Evolutionary conservation across 208 protist genomes (phyloP), one percentile per base, ranked within the genome.

Genomic region (Leishmania turanica): DNA sequence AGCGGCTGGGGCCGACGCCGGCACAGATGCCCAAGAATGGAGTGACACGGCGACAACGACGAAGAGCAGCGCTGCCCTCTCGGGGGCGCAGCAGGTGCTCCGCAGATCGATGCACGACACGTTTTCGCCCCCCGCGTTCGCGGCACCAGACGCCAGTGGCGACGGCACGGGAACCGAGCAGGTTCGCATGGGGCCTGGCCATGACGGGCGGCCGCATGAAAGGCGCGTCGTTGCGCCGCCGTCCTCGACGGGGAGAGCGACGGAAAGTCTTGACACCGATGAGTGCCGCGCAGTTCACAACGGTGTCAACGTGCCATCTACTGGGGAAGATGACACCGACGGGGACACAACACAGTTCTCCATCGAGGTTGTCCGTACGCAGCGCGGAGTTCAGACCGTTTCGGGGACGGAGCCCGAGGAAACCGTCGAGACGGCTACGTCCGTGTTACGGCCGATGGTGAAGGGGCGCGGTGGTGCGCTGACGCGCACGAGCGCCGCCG

Each of bases 361-460:
- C 27, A 47, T 84, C 21, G 58, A 77, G 27, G 24, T 54, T 8
- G 69, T 70, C 3, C 21, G 7, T 42, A 80, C 81, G 1, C 81
- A 80, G 76, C 70, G 76, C 27, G 76, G 60, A 9, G 60, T 0
- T 62, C 56, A 51, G 3, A 1, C 49, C 24, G 21, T n/a, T 49
- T 78, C 24, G 53, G n/a, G 56, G 31, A 78, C 37, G 27, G 34
- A 37, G 15, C 13, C 56, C 54, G 34, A 17, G 34, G 75, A 69
- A n/a, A 56, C 75, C 5, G 2, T 77, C 5, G 81, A 85, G 66
- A 81, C 77, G n/a, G 31, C 60, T 27, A 76, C 77, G 47, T 74
- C 72, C 3, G 77, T 79, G 49, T 60, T 85, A 47, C 82, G 77
- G 6, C 82, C 77, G 0, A 85, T 85, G 82, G 66, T 79, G 15